Base-by-base conservation (phyloP, 345 rosid species). In the Psidium friedrichsthalianum region DNA sequence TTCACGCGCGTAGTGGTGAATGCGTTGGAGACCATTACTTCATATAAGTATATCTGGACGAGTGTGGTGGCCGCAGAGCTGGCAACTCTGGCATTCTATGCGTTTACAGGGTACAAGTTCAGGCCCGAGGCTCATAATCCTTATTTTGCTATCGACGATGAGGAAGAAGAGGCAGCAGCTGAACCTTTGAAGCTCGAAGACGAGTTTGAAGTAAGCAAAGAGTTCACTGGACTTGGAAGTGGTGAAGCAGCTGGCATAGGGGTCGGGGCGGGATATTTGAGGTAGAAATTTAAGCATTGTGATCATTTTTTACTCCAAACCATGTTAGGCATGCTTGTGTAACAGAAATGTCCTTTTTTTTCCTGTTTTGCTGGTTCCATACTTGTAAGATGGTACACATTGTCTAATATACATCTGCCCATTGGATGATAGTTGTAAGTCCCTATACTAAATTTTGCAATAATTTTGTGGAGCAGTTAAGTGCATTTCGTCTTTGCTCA, bases 81-180 rank as follows among this genome's bases (percentile, higher is more conserved):
- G 88, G 99, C 98, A 6, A 96, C 98, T 0, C 91, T 96, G 78
- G 96, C 96, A 0, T 97, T 97, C 91, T 97, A 95, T 88, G 88
- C 92, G 74, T 97, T 95, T 56, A 97, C 99, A 1, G 99, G 98
- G 84, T 97, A 90, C 59, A 95, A 92, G 89, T 97, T 97, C 89
- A 96, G 86, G 91, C 99, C 99, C 0, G 98, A 97, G 95, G 96
- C 93, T 1, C 98, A 95, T 82, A 97, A 97, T 86, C 99, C 99
- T 0, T 97, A 97, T 90, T 97, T 97, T 86, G 96, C 92, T 55
- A 90, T 97, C 57, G 99, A 96, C 84, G 99, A 97, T 84, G 99
- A 96, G 25, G 99, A 97, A 86, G 99, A 97, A 86, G 99, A 97
- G 90, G 99, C 98, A 84, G 99, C 98, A 10, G 98, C 98, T 0